Evolutionary conservation across 192 early-diverging fungal species (phyloP).

Genomic region (Gaertneriomyces sp.): DNA sequence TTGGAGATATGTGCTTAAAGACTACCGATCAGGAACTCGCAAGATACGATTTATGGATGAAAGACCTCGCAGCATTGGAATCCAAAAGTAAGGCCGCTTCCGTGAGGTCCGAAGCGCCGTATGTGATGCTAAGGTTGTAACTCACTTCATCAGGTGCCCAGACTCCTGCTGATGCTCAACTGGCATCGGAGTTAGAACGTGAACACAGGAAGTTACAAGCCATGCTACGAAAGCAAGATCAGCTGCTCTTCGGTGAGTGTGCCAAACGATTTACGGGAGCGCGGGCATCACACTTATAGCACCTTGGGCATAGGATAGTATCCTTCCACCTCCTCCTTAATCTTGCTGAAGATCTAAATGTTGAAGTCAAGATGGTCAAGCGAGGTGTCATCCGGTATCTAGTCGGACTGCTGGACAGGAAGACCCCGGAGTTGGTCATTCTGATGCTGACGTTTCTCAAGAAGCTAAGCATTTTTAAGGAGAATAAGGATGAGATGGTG

Average conservation of each 20-base stretch:
- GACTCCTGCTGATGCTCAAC: slow-evolving; percentile 31
- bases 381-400: slow-evolving; percentile 50
- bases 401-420: slow-evolving; percentile 41
- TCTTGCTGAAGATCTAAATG: slow-evolving; percentile 48
- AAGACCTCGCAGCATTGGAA: slow-evolving; percentile 46
- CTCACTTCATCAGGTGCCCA: slow-evolving; percentile 22
- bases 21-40: slow-evolving; percentile 48
- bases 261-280: neutral
- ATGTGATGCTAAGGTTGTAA: neutral
- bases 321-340: slow-evolving; percentile 56
- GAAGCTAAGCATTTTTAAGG: slow-evolving; percentile 48
- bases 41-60: slow-evolving; percentile 43
- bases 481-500: slow-evolving; percentile 58
- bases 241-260: slow-evolving; percentile 51
- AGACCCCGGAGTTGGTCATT: slow-evolving; percentile 48
- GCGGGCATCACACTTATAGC: neutral
- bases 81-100: slow-evolving; percentile 22
- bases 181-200: slow-evolving; percentile 36
- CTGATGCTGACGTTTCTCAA: slow-evolving; percentile 51
- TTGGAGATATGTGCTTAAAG: slow-evolving; percentile 58
- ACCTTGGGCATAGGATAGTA: slow-evolving; percentile 20
- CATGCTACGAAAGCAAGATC: slow-evolving; percentile 56
- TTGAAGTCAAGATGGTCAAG: slow-evolving; percentile 63
- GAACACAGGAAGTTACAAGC: slow-evolving; percentile 54
- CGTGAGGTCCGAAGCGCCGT: neutral